phyloP scores from a whole-genome alignment of 352 stramenopile species.

The Peronosclerospora sorghi region DNA sequence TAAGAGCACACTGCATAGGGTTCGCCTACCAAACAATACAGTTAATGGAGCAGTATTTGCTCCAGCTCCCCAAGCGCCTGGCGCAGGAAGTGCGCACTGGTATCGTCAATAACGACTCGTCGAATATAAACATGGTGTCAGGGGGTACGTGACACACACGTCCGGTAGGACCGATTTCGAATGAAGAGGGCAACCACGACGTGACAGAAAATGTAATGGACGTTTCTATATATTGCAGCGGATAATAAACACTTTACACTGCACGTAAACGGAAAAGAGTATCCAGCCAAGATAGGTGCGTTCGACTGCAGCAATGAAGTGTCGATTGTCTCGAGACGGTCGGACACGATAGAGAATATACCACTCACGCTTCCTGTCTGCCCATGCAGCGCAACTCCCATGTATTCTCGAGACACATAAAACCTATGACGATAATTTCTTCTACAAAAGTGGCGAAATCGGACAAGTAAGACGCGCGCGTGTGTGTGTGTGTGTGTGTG shows the following conservation, averaged over 20 bases:
- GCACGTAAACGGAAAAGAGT: conserved; percentile 62
- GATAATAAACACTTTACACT: conserved; percentile 84
- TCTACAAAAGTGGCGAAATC: conserved; percentile 85
- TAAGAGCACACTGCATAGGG: too few species aligned
- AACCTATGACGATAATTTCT: conserved; percentile 83
- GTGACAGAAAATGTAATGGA: conserved; percentile 3
- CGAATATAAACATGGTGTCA: conserved; percentile 69
- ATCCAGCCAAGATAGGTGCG: conserved; percentile 69
- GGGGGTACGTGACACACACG: conserved; percentile 29
- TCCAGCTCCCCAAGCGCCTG: conserved; percentile 76
- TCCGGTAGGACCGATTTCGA: not conserved
- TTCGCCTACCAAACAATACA: too few species aligned
- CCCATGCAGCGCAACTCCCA: conserved; percentile 70
- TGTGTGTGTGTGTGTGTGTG: not conserved
- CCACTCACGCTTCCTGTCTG: too few species aligned
- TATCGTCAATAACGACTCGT: conserved; percentile 46
- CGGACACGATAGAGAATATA: too few species aligned
- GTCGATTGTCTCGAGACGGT: too few species aligned
- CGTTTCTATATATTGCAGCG: conserved; percentile 22
- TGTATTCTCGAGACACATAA: conserved; percentile 84
- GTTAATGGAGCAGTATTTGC: conserved; percentile 86
- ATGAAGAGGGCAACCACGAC: not conserved
- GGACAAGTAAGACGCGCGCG: conserved; percentile 37
- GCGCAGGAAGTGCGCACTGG: conserved; percentile 55
- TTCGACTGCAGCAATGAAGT: too few species aligned